Evolutionary conservation across 2,329 filamentous ascomycete species (phyloP).

Genomic region (Fusarium longipes): DNA sequence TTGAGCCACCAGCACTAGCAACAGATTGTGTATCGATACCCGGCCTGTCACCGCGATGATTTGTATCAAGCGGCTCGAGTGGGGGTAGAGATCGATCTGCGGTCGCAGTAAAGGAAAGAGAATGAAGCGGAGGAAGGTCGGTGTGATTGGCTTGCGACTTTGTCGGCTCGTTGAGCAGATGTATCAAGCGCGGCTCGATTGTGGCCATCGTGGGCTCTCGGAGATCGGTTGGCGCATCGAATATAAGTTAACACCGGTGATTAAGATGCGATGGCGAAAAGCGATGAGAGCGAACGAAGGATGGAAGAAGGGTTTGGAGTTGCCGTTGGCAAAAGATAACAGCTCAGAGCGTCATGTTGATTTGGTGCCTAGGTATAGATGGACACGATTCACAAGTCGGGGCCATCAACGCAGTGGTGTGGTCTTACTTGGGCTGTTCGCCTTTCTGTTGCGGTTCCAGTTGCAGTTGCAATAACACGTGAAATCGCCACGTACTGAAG

Average conservation of each 20-base stretch:
- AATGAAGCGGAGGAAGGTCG: slow-evolving; percentile 67
- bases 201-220: slow-evolving; percentile 66
- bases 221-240: slow-evolving; percentile 45
- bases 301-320: slow-evolving; percentile 18
- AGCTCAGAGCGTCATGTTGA: slow-evolving; percentile 41
- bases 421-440: slow-evolving; percentile 43
- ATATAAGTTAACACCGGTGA: slow-evolving; percentile 38
- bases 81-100: slow-evolving; percentile 62
- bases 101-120: slow-evolving; percentile 56
- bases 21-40: slow-evolving; percentile 32
- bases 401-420: slow-evolving; percentile 38
- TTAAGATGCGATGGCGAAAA: slow-evolving; percentile 5
- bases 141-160: slow-evolving; percentile 61
- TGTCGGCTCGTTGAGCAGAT: slow-evolving; percentile 69
- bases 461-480: slow-evolving; percentile 44
- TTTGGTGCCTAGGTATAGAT: slow-evolving; percentile 9
- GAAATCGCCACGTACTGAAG: slow-evolving; percentile 47
- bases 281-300: slow-evolving; percentile 7
- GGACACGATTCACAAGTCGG: slow-evolving; percentile 39
- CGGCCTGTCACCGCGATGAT: slow-evolving; percentile 54
- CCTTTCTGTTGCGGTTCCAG: slow-evolving; percentile 34
- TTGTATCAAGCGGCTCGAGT: slow-evolving; percentile 63
- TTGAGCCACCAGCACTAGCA: slow-evolving; percentile 26
- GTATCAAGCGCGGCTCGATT: slow-evolving; percentile 75
- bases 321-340: slow-evolving; percentile 35